phyloP scores from a whole-genome alignment of 305 asterid species.

The Plantago lanceolata region DNA sequence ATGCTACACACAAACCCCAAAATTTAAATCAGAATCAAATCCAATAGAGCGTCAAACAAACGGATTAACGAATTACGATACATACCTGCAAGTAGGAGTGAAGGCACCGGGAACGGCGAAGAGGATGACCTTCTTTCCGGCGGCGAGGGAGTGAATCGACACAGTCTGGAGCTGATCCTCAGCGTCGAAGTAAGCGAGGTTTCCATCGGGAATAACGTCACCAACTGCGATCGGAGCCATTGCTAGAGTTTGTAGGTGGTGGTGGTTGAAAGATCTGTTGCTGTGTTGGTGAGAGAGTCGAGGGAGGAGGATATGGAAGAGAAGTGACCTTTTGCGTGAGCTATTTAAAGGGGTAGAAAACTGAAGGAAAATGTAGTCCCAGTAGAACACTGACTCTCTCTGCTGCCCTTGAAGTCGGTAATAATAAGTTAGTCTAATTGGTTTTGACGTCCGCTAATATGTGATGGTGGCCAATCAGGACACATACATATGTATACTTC shows the following conservation, averaged over 20 bases:
- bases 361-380: no score
- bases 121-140: conserved; percentile 69
- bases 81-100: conserved; percentile 92
- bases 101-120: conserved; percentile 94
- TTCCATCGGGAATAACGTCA: conserved; percentile 70
- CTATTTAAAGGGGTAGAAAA: neutral
- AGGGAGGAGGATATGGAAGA: neutral
- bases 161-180: conserved; percentile 65
- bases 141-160: conserved; percentile 67
- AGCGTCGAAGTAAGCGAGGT: conserved; percentile 62
- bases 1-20: conserved; percentile 34
- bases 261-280: neutral
- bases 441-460: no score
- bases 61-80: neutral
- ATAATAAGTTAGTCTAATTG: no score
- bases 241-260: neutral
- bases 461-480: no score
- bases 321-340: neutral
- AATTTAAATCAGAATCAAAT: neutral
- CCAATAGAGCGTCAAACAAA: neutral
- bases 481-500: no score
- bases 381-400: no score
- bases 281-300: neutral
- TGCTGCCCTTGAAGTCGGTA: no score
- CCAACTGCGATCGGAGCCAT: conserved; percentile 82